Evolutionary conservation across 192 early-diverging fungal species (phyloP), one percentile per base, ranked within the genome.

Genomic region (Coemansia javaensis): DNA sequence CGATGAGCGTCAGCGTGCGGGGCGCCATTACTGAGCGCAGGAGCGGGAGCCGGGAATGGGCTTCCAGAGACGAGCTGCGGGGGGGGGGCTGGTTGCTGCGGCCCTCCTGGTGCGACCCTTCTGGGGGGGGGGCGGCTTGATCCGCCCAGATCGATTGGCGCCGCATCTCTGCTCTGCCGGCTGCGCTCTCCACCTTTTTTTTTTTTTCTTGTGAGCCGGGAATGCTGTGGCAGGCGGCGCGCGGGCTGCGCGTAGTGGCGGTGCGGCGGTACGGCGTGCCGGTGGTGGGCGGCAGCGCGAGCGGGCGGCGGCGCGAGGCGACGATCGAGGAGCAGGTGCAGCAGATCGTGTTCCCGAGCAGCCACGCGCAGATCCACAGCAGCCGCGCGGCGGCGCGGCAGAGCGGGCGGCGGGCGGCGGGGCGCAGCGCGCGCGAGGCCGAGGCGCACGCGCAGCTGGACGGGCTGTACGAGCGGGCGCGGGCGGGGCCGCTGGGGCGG

Each of bases 1-100:
- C 90, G 23, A 97, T 76, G 16, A 90, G 60, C 21, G 66, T 58
- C 40, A 91, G 79, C 8, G 55, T 45, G 20, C 50, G 39, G 5
- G 44, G 27, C 8, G 25, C 16, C 47, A 50, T 49, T 21, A 18
- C 25, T n/a, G 10, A 44, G 15, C 24, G 24, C 39, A 23, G 21
- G 39, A 18, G 12, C 2, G 22, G 5, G 22, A 4, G 4, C 16
- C 39, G 6, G 1, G 24, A 8, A 23, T 40, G 8, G 20, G 21
- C 16, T 7, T n/a, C n/a, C n/a, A n/a, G n/a, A n/a, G n/a, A n/a
- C n/a, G n/a, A n/a, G n/a, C n/a, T n/a, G n/a, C n/a, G n/a, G n/a
- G n/a, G n/a, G n/a, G n/a, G n/a, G n/a, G n/a, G n/a, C n/a, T n/a
- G n/a, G n/a, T n/a, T n/a, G n/a, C n/a, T n/a, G n/a, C n/a, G n/a